Percentiles rank a stretch among this genome's conserved stretches.
Conservation (phyloP, 331 rosid genomes). For the Erythrophleum ivorense region DNA sequence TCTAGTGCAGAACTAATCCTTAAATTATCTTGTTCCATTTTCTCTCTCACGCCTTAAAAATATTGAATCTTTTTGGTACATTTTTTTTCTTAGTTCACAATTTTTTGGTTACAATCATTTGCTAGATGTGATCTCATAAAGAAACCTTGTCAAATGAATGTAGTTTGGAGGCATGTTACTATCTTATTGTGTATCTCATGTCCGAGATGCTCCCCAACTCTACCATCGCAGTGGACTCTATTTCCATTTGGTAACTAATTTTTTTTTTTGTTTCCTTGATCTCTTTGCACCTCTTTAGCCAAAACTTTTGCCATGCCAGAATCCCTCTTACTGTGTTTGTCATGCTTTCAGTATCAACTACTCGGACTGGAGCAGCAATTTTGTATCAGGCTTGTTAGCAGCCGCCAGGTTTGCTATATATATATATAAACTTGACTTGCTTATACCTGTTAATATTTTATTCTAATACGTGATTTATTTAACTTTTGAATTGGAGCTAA, state of each 20-base stretch:
- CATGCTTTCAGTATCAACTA: constrained; percentile 48
- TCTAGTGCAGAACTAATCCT: neutral
- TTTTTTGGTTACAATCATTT: neutral
- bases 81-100: neutral
- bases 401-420: constrained; percentile 51
- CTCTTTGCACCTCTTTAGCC: neutral
- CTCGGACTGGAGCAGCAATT: constrained; percentile 49
- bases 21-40: neutral
- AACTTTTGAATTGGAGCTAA: too few relatives aligned
- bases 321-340: neutral
- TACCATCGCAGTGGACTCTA: constrained; percentile 52
- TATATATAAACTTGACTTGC: neutral
- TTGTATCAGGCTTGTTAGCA: constrained; percentile 50
- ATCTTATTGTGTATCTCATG: constrained; percentile 50
- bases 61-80: too few relatives aligned
- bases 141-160: constrained; percentile 1
- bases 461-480: too few relatives aligned
- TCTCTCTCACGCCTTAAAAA: neutral
- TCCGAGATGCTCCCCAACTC: constrained; percentile 57
- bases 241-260: constrained; percentile 50
- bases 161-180: constrained; percentile 59
- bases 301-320: neutral
- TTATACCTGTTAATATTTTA: too few relatives aligned
- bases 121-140: neutral
- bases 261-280: neutral